phyloP scores from a whole-genome alignment of 768 basidiomycete species.

The Trametes coccinea region DNA sequence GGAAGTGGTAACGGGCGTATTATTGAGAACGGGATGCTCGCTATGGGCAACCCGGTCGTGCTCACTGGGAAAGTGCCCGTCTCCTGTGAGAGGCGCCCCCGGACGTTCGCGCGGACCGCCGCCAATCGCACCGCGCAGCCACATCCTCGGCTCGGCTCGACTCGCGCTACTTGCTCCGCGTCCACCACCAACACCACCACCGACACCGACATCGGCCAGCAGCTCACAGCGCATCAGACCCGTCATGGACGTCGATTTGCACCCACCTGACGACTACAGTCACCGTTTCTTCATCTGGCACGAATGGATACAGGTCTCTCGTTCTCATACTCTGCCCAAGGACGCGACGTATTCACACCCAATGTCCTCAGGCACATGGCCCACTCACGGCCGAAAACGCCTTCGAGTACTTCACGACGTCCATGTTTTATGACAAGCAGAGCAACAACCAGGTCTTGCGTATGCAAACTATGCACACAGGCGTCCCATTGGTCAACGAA shows the following conservation, averaged over 20 bases:
- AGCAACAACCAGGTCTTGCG: constrained; percentile 90
- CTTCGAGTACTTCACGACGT: constrained; percentile 86
- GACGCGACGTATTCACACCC: constrained; percentile 4
- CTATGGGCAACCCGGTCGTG: constrained; percentile 18
- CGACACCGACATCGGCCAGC: neutral
- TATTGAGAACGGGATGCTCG: constrained; percentile 22
- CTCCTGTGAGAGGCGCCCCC: constrained; percentile 20
- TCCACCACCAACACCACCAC: constrained; percentile 7
- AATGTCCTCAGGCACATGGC: constrained; percentile 43
- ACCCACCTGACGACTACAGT: constrained; percentile 79
- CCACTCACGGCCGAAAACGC: constrained; percentile 76
- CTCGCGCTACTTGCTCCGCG: neutral
- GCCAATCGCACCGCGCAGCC: constrained; percentile 11
- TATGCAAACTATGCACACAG: constrained; percentile 92
- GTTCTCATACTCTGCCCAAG: neutral
- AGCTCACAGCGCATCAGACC: neutral
- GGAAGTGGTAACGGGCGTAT: constrained; percentile 26
- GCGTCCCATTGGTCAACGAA: constrained; percentile 74
- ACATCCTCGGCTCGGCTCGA: neutral
- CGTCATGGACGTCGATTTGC: constrained; percentile 62
- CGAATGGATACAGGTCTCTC: constrained; percentile 77
- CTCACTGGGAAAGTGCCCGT: constrained; percentile 12
- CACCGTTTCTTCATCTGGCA: constrained; percentile 89
- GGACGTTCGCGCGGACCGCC: constrained; percentile 18
- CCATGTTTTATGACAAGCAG: constrained; percentile 94